Evolutionary conservation across 2,329 filamentous ascomycete genomes (phyloP).

Genomic region (Macroventuria anomochaeta): DNA sequence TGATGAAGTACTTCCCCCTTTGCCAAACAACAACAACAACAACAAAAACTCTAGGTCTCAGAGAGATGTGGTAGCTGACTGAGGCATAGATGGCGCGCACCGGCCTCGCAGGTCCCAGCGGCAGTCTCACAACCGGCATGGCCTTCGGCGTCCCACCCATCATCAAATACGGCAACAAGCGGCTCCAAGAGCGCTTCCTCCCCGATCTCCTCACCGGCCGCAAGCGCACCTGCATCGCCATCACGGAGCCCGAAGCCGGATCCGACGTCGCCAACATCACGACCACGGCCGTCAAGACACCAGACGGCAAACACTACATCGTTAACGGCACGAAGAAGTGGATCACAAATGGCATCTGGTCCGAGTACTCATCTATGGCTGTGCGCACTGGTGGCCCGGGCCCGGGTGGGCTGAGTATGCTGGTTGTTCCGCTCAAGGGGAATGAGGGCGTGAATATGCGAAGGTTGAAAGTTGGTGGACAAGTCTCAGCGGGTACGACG

Average conservation of each 20-base stretch:
- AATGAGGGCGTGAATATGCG: slow-evolving; percentile 72
- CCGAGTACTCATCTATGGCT: slow-evolving; percentile 72
- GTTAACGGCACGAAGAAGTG: slow-evolving; percentile 82
- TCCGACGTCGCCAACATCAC: slow-evolving; percentile 76
- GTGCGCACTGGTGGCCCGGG: slow-evolving; percentile 74
- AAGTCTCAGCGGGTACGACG: slow-evolving; percentile 71
- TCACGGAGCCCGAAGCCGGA: slow-evolving; percentile 78
- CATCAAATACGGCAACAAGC: slow-evolving; percentile 68
- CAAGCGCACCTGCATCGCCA: slow-evolving; percentile 75
- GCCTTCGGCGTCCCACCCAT: slow-evolving; percentile 76
- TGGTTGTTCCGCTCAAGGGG: slow-evolving; percentile 73
- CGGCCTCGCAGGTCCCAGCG: slow-evolving; percentile 68
- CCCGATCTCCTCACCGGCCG: slow-evolving; percentile 71
- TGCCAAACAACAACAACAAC: too few species aligned
- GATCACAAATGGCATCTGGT: slow-evolving; percentile 67
- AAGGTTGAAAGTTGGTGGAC: slow-evolving; percentile 70
- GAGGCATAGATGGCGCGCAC: slow-evolving; percentile 64
- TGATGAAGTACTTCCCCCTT: slow-evolving; percentile 61
- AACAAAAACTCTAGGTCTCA: too few species aligned
- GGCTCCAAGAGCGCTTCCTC: slow-evolving; percentile 72
- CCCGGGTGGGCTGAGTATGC: slow-evolving; percentile 66
- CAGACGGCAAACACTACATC: slow-evolving; percentile 71
- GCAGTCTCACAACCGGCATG: slow-evolving; percentile 73
- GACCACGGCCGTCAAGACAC: slow-evolving; percentile 68
- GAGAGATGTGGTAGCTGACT: too few species aligned